These are phyloP conservation scores for Polygonum maritimum DNA, from an alignment of 148 eudicot species.

Conservation along the genomic window DNA sequence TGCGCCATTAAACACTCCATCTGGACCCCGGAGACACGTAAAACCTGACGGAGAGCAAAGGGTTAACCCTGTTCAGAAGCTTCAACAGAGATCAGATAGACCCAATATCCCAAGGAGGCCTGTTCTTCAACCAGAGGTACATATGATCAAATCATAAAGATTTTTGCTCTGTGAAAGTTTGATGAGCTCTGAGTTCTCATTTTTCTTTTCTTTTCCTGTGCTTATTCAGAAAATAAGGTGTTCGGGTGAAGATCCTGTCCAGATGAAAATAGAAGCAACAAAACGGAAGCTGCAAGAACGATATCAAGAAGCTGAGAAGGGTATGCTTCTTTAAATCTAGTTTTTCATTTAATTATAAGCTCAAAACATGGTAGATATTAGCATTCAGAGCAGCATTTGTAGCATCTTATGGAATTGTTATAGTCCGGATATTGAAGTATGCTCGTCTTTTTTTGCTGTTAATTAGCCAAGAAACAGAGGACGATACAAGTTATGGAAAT, in stretches of 20 bases:
- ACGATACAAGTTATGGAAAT: constrained; percentile 90
- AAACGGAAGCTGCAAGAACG: constrained; percentile 94
- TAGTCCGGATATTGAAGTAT: background rate
- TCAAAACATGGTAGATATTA: background rate
- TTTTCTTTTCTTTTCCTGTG: background rate
- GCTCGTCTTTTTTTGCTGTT: background rate
- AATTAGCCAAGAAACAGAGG: constrained; percentile 82
- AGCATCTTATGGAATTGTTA: background rate
- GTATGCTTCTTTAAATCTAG: constrained; percentile 16
- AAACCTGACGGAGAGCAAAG: constrained; percentile 30
- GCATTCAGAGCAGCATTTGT: background rate
- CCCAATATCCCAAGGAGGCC: constrained; percentile 42
- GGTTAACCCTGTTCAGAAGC: constrained; percentile 23
- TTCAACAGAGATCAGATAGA: constrained; percentile 39
- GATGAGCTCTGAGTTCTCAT: background rate
- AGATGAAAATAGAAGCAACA: constrained; percentile 59
- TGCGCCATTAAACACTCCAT: constrained; percentile 31
- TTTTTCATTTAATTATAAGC: background rate
- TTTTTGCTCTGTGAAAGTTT: background rate
- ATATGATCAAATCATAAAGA: background rate
- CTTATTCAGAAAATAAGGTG: constrained; percentile 26
- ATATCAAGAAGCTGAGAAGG: constrained; percentile 78
- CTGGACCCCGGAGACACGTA: constrained; percentile 53
- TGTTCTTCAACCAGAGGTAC: constrained; percentile 43
- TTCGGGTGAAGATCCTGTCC: constrained; percentile 32